Evolutionary conservation across 495 filamentous ascomycete species (phyloP), one percentile per base, ranked within the genome.

Genomic region (Bacidia gigantensis): DNA sequence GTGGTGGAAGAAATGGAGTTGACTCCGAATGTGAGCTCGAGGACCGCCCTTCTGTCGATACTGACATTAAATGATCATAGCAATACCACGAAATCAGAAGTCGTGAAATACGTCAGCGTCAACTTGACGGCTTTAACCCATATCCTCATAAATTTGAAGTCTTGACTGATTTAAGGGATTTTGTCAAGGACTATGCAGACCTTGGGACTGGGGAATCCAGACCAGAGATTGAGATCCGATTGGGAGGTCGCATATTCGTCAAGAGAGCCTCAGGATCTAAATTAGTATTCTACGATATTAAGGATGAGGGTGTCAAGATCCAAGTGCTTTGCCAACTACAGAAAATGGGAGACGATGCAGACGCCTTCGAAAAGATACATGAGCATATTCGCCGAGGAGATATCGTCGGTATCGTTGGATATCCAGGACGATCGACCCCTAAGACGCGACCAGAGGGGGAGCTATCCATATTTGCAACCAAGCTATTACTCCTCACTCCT

Each of bases 1-100:
- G 63, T 67, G 22, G 81, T 79, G 64, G 76, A 82, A 14, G 83
- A 89, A 70, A 77, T 75, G 47, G 80, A 92, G 52, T 69, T 98
- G 60, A 94, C 83, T 52, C 89, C 93, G n/a, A 95, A 95, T 71
- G 84, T 87, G 56, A 14, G 46, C 51, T 10, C n/a, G n/a, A 41
- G n/a, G 9, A 39, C n/a, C 46, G 26, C 24, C 14, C 11, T 26
- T 48, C 45, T 18, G 1, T 1, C 35, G 38, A 25, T n/a, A 54
- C 3, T 24, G 2, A 35, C 21, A 38, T 49, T 57, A 35, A 55
- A 3, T 5, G 21, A 3, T 54, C 45, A 45, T 56, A 90, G 86
- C 87, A 94, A 89, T 98, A 97, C 71, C 93, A 95, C 63, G 90
- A 98, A 72, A 93, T 98, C 60, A 87, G 92, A 45, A 87, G 81